Conservation (phyloP, 2,329 filamentous ascomycete genomes). For the Ophiostoma himal-ulmi region DNA sequence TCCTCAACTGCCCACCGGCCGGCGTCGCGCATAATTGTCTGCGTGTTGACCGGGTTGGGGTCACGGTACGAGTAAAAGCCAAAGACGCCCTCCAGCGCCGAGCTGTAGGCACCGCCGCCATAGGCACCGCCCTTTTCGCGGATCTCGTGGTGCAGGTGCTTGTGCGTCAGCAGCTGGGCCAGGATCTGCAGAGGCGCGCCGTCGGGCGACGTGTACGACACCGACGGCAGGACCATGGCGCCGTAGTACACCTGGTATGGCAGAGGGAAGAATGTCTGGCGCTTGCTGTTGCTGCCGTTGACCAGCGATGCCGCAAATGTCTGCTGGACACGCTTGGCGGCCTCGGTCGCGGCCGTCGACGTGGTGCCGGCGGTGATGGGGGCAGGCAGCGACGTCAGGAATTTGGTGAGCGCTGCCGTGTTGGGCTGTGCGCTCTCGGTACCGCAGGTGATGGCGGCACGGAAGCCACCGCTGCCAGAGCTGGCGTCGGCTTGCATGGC, state of each 20-base stretch:
- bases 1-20: constrained; percentile 72
- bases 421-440: constrained; percentile 65
- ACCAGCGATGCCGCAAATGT: constrained; percentile 11
- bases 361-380: constrained; percentile 22
- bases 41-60: constrained; percentile 83
- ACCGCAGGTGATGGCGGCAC: constrained; percentile 81
- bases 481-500: constrained; percentile 49
- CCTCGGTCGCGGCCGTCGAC: not conserved
- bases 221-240: constrained; percentile 72
- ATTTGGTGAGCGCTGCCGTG: constrained; percentile 62
- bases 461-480: constrained; percentile 53
- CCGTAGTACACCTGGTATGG: constrained; percentile 98
- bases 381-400: constrained; percentile 58
- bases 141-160: constrained; percentile 94
- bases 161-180: constrained; percentile 88
- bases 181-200: constrained; percentile 82
- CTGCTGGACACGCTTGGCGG: constrained; percentile 19
- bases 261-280: constrained; percentile 82
- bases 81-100: constrained; percentile 75
- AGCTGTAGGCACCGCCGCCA: constrained; percentile 80
- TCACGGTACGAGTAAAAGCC: constrained; percentile 96
- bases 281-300: not conserved
- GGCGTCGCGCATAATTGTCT: constrained; percentile 76
- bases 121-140: constrained; percentile 97
- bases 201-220: constrained; percentile 69